Evolutionary conservation across 2,329 filamentous ascomycete species (phyloP), one percentile per base, ranked within the genome.

Genomic region (Trichophyton mentagrophytes): DNA sequence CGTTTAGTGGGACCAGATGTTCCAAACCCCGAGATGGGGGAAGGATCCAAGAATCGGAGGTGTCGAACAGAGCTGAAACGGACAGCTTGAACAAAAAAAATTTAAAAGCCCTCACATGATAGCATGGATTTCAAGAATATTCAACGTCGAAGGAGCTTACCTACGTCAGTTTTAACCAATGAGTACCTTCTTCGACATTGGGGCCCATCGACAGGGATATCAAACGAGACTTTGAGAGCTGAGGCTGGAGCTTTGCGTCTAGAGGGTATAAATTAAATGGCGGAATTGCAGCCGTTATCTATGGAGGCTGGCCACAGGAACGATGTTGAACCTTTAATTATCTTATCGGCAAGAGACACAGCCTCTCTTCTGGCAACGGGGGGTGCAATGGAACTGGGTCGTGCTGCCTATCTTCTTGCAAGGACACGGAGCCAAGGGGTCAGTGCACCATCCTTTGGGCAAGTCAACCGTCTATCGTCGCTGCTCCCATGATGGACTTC

Each of bases 391-490:
- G 13, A 53, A 53, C 30, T 53, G 15, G 22, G 27, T 25, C 49
- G 13, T 53, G 33, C 27, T 25, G 22, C 13, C 27, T n/a, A 9
- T 30, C 22, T 33, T 25, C 13, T 53, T 53, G 22, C 25, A 33
- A 53, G 49, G 49, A 53, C 49, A 53, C 49, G 49, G 49, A 30
- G 13, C 49, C 49, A 53, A 33, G 49, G 49, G 49, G 49, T 53
- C 49, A 53, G 49, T 53, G 49, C 49, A 53, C 49, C 22, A 53
- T 53, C 27, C 13, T n/a, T 25, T 53, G 22, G 49, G 49, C 11
- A 17, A 33, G 22, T 53, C 22, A 9, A 53, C 22, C 13, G 49
- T 53, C 22, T 30, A 53, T 53, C 49, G 3, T 33, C 49, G 49
- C 49, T 53, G 49, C 49, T n/a, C 49, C 49, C 49, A 53, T 33